Percentiles rank a stretch among this genome's conserved stretches.
Conservation (phyloP, 1,284 basidiomycete species). For the Cutaneotrichosporon cavernicola region DNA sequence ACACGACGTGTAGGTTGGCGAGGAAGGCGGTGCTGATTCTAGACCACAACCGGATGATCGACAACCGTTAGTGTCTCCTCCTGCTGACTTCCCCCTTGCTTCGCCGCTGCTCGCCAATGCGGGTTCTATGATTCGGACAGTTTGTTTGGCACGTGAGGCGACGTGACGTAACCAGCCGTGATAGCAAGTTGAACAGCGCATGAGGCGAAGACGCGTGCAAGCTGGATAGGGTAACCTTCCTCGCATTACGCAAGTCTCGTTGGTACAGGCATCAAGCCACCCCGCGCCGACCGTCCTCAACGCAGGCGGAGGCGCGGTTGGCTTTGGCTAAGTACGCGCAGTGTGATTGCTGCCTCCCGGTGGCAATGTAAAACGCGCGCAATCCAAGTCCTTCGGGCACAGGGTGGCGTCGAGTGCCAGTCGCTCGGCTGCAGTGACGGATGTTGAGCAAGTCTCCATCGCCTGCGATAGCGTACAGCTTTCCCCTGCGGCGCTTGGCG, state of each 20-base stretch:
- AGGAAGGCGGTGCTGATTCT: not conserved
- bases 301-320: not conserved
- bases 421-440: constrained; percentile 5
- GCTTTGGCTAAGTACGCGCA: not conserved
- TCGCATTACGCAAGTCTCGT: constrained; percentile 4
- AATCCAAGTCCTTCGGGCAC: constrained; percentile 6
- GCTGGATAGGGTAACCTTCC: constrained; percentile 1
- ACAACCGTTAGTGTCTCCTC: constrained; percentile 88
- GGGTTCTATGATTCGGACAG: constrained; percentile 4
- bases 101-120: constrained; percentile 21
- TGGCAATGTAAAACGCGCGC: not conserved
- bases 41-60: constrained; percentile 97
- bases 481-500: not conserved
- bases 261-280: not conserved
- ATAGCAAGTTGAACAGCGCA: constrained; percentile 7
- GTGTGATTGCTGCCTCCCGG: not conserved
- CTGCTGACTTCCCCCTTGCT: constrained; percentile 18
- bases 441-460: constrained; percentile 9
- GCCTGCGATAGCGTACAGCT: not conserved
- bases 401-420: constrained; percentile 2
- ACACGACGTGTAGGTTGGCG: constrained; percentile 64
- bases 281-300: not conserved
- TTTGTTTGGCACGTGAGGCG: not conserved
- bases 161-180: constrained; percentile 5
- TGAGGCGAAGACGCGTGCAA: not conserved